phyloP scores from a whole-genome alignment of 140 eudicot genomes.

The Anethum foeniculum region DNA sequence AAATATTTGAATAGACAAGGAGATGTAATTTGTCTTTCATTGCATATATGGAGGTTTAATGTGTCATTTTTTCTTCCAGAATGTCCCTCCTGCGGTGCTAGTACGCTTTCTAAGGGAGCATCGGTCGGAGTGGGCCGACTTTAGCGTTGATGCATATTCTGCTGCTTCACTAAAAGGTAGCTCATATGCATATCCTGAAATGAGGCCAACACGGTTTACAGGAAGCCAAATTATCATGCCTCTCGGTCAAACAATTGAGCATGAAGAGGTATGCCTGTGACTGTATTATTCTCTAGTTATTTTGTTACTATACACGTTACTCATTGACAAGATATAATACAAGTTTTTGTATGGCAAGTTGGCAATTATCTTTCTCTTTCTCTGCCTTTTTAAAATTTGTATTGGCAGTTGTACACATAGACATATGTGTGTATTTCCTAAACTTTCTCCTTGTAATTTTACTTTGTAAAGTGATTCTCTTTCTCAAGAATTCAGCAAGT shows the following conservation, averaged over 20 bases:
- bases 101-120: constrained; percentile 84
- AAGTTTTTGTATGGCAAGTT: not conserved
- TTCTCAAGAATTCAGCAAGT: not conserved
- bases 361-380: not conserved
- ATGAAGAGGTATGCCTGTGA: constrained; percentile 60
- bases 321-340: not conserved
- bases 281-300: not conserved
- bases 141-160: constrained; percentile 64
- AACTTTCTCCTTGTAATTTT: not conserved
- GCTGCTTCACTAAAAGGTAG: constrained; percentile 66
- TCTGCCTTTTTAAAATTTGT: not conserved
- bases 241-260: constrained; percentile 79
- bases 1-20: not conserved
- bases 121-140: constrained; percentile 95
- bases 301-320: not conserved
- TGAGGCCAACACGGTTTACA: constrained; percentile 56
- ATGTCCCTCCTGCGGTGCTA: constrained; percentile 84
- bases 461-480: not conserved
- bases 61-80: constrained; percentile 27
- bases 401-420: not conserved
- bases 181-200: constrained; percentile 48
- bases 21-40: not conserved
- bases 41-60: not conserved
- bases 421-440: not conserved
- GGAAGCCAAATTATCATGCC: constrained; percentile 92